Conservation (phyloP, 768 basidiomycete species). For the Filobasidium wieringae region DNA sequence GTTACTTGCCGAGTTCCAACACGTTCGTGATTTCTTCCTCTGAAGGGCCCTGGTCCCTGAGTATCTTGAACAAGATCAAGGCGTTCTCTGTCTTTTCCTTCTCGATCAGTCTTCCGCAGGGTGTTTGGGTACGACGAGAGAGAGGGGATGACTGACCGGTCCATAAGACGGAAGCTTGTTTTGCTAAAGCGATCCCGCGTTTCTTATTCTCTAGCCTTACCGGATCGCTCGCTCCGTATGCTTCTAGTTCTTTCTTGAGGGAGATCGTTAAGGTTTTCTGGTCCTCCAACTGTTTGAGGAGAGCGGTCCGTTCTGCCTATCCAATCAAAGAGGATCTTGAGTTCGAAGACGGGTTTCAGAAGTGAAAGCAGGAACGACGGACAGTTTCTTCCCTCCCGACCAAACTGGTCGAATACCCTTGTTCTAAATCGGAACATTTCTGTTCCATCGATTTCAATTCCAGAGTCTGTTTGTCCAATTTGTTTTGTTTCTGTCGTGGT, state of each 20-base stretch:
- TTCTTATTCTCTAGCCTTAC: conserved; percentile 64
- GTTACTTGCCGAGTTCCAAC: not conserved
- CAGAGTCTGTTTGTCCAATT: conserved; percentile 24
- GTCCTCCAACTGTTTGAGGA: conserved; percentile 48
- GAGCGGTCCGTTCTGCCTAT: conserved; percentile 50
- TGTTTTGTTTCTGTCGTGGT: conserved; percentile 26
- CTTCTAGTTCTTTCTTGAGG: conserved; percentile 58
- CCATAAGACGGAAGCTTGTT: conserved; percentile 74
- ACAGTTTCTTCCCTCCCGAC: conserved; percentile 43
- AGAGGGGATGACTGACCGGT: conserved; percentile 52
- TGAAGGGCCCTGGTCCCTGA: not conserved
- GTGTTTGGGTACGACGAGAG: not conserved
- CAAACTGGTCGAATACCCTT: conserved; percentile 53
- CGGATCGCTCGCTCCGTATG: conserved; percentile 77
- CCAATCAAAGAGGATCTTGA: not conserved
- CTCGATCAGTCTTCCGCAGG: not conserved
- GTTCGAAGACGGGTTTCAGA: not conserved
- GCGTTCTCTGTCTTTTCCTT: conserved; percentile 12
- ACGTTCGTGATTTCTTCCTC: not conserved
- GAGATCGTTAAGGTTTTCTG: conserved; percentile 44
- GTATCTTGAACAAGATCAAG: conserved; percentile 5
- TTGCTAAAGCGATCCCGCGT: conserved; percentile 59
- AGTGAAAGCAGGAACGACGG: conserved; percentile 39
- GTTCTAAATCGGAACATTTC: conserved; percentile 17
- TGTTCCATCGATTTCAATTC: conserved; percentile 24